Evolutionary conservation across 2,329 filamentous ascomycete species (phyloP).

Genomic region (Neoscytalidium dimidiatum): DNA sequence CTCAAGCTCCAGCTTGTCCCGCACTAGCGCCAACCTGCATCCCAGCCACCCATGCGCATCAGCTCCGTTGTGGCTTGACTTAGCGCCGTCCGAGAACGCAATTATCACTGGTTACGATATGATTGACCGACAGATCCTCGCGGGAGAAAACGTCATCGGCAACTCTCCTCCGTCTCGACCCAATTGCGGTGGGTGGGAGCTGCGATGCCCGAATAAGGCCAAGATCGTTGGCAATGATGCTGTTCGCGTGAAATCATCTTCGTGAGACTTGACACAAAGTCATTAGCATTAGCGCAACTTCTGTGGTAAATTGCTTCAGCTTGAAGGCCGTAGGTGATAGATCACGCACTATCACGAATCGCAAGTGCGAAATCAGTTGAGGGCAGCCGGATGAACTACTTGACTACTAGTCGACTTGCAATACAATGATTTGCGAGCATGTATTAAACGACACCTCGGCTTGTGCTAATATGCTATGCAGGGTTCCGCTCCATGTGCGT

Average conservation of each 20-base stretch:
- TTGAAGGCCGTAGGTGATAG: too few species aligned
- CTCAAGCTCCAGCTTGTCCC: too few species aligned
- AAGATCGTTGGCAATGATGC: too few species aligned
- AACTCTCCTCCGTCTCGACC: too few species aligned
- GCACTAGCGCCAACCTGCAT: not conserved
- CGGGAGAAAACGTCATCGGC: too few species aligned
- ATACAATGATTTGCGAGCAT: not conserved
- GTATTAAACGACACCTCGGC: not conserved
- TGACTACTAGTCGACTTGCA: not conserved
- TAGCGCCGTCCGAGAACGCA: not conserved
- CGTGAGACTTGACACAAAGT: too few species aligned
- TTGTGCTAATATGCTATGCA: not conserved
- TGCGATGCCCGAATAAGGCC: too few species aligned
- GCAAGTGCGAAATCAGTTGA: not conserved
- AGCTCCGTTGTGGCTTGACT: conserved; percentile 1
- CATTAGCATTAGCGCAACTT: too few species aligned
- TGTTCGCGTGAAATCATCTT: too few species aligned
- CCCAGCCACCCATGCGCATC: not conserved
- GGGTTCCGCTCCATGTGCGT: not conserved
- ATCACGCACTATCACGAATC: not conserved
- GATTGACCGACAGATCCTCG: not conserved
- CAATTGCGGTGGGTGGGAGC: too few species aligned
- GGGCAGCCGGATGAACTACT: not conserved
- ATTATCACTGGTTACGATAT: not conserved
- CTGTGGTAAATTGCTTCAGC: too few species aligned